Percentiles rank a stretch among this genome's conserved stretches.
phyloP scores from a whole-genome alignment of 2,329 filamentous ascomycete genomes.

The Apiospora marii region DNA sequence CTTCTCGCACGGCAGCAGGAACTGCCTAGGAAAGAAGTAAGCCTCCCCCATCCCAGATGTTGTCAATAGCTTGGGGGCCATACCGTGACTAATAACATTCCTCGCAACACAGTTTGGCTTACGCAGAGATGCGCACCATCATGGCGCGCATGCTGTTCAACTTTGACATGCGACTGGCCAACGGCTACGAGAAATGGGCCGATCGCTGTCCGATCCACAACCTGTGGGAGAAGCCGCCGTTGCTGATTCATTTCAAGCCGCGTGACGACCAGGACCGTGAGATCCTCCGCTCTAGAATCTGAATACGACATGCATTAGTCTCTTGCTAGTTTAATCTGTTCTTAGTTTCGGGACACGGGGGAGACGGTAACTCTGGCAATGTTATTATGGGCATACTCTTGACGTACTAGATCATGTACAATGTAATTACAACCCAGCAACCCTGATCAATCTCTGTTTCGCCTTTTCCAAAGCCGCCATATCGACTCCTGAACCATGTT shows the following conservation, averaged over 20 bases:
- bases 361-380: not conserved
- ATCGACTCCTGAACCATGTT: no score
- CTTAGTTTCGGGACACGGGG: not conserved
- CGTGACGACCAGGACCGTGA: not conserved
- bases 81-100: not conserved
- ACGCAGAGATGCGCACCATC: constrained; percentile 49
- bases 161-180: constrained; percentile 43
- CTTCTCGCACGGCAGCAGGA: constrained; percentile 23
- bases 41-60: not conserved
- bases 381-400: no score
- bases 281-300: not conserved
- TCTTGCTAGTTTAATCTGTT: not conserved
- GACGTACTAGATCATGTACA: no score
- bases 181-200: constrained; percentile 38
- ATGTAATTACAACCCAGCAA: no score
- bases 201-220: constrained; percentile 37
- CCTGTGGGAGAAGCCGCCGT: constrained; percentile 39
- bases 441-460: no score
- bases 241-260: constrained; percentile 36
- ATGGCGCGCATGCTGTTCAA: constrained; percentile 46
- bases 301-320: not conserved
- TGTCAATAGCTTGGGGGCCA: accelerated
- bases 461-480: no score
- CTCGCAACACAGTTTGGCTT: constrained; percentile 39
- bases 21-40: constrained; percentile 25